A percentile compares a stretch with the other conserved stretches of the same genome.
These are phyloP conservation scores for Apiotrichum porosum DNA, from an alignment of 1,284 basidiomycete species.

Conservation along the genomic window DNA sequence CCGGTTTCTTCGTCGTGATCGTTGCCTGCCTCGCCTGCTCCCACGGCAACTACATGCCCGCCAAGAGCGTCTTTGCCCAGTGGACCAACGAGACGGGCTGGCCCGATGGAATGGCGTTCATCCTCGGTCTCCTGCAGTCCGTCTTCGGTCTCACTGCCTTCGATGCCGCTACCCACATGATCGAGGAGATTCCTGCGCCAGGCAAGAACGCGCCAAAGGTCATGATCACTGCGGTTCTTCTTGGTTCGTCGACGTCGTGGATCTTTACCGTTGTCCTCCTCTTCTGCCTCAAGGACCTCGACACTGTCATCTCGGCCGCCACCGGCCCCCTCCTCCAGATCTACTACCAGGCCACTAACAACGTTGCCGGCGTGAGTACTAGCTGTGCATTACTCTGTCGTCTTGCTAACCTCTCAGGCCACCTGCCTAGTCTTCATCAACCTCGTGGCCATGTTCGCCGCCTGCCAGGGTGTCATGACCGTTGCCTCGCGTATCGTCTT, in stretches of 20 bases:
- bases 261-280: slow-evolving; percentile 39
- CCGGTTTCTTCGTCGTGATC: slow-evolving; percentile 42
- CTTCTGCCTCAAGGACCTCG: slow-evolving; percentile 5
- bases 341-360: slow-evolving; percentile 50
- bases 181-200: slow-evolving; percentile 27
- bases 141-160: slow-evolving; percentile 46
- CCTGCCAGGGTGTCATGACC: slow-evolving; percentile 53
- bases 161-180: slow-evolving; percentile 27
- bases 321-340: slow-evolving; percentile 5
- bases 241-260: slow-evolving; percentile 7
- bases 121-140: slow-evolving; percentile 48
- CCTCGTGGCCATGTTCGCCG: slow-evolving; percentile 40
- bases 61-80: slow-evolving; percentile 44
- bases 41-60: slow-evolving; percentile 39
- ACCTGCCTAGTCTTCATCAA: slow-evolving; percentile 49
- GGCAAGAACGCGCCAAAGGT: slow-evolving; percentile 12
- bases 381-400: neutral
- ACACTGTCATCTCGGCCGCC: neutral
- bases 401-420: slow-evolving; percentile 3
- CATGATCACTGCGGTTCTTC: slow-evolving; percentile 11
- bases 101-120: slow-evolving; percentile 47
- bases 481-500: slow-evolving; percentile 63
- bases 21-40: slow-evolving; percentile 45
- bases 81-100: slow-evolving; percentile 47
- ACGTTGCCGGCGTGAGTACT: slow-evolving; percentile 50